These are phyloP conservation scores for Rhynchosporium agropyri DNA, from an alignment of 2,329 filamentous ascomycete species.

Conservation along the genomic window DNA sequence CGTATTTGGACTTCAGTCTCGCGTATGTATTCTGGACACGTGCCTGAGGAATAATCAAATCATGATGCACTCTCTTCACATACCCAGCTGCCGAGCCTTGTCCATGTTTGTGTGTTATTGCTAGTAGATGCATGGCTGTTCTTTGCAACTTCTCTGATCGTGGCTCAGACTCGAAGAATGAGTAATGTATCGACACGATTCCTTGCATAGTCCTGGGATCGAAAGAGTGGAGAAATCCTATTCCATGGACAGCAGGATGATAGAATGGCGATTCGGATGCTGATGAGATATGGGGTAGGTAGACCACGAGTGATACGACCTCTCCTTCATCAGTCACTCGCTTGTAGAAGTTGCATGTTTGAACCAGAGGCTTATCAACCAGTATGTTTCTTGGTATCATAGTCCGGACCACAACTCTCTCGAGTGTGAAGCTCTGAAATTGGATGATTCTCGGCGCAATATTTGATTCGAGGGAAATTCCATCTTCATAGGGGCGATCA, in stretches of 20 bases:
- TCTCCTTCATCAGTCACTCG: constrained; percentile 37
- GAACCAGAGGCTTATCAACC: constrained; percentile 73
- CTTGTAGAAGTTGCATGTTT: constrained; percentile 78
- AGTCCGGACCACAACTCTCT: constrained; percentile 70
- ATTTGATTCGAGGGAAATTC: constrained; percentile 39
- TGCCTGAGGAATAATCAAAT: constrained; percentile 76
- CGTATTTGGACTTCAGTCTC: constrained; percentile 77
- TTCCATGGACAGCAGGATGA: constrained; percentile 73
- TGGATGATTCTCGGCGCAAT: constrained; percentile 46
- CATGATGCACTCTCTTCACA: constrained; percentile 81
- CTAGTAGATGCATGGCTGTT: constrained; percentile 69
- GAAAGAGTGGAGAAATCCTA: constrained; percentile 78
- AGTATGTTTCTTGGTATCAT: constrained; percentile 81
- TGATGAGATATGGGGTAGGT: constrained; percentile 70
- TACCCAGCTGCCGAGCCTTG: constrained; percentile 67
- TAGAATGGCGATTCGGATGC: constrained; percentile 78
- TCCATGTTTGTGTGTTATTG: constrained; percentile 73
- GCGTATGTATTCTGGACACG: constrained; percentile 82
- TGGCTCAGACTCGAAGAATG: constrained; percentile 50
- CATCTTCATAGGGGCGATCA: constrained; percentile 47
- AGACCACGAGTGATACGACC: constrained; percentile 65
- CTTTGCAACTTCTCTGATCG: constrained; percentile 57
- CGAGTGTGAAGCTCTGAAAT: constrained; percentile 52
- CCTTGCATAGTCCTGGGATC: constrained; percentile 48
- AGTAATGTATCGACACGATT: constrained; percentile 62